phyloP scores from a whole-genome alignment of 495 filamentous ascomycete species.

The Aspergillus bertholletiae region DNA sequence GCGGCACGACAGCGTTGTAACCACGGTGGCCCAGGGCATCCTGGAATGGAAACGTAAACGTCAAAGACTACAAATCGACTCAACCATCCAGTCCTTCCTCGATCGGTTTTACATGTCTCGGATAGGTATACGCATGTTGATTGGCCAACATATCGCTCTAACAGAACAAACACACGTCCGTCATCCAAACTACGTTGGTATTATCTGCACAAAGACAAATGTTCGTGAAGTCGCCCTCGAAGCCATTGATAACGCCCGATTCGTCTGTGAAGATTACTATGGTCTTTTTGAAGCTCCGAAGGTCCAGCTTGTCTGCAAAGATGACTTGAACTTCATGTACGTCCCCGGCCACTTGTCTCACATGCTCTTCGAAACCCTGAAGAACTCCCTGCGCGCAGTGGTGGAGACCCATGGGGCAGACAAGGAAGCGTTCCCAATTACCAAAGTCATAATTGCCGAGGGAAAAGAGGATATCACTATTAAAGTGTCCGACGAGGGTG shows the following conservation, averaged over 20 bases:
- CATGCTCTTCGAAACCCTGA: slow-evolving; percentile 99
- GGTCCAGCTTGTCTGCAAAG: slow-evolving; percentile 91
- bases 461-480: slow-evolving; percentile 98
- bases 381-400: slow-evolving; percentile 94
- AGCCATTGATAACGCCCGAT: slow-evolving; percentile 96
- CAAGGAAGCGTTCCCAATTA: slow-evolving; percentile 91
- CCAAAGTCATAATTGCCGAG: slow-evolving; percentile 94
- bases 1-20: slow-evolving; percentile 94
- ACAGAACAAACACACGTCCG: slow-evolving; percentile 85
- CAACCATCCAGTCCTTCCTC: slow-evolving; percentile 92
- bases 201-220: slow-evolving; percentile 98
- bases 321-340: slow-evolving; percentile 96
- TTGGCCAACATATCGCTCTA: slow-evolving; percentile 95
- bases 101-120: slow-evolving; percentile 99
- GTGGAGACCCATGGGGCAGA: slow-evolving; percentile 95
- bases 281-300: slow-evolving; percentile 96
- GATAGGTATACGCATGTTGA: slow-evolving; percentile 99
- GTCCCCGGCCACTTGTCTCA: slow-evolving; percentile 96
- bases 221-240: slow-evolving; percentile 94
- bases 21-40: slow-evolving; percentile 91
- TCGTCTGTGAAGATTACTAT: slow-evolving; percentile 98
- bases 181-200: slow-evolving; percentile 92
- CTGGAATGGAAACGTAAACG: slow-evolving; percentile 95
- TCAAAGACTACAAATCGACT: slow-evolving; percentile 97
- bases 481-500: slow-evolving; percentile 94